Evolutionary conservation across 106 monocot genomes (phyloP), one percentile per base, ranked within the genome.

Genomic region (Dendrobium catenatum): DNA sequence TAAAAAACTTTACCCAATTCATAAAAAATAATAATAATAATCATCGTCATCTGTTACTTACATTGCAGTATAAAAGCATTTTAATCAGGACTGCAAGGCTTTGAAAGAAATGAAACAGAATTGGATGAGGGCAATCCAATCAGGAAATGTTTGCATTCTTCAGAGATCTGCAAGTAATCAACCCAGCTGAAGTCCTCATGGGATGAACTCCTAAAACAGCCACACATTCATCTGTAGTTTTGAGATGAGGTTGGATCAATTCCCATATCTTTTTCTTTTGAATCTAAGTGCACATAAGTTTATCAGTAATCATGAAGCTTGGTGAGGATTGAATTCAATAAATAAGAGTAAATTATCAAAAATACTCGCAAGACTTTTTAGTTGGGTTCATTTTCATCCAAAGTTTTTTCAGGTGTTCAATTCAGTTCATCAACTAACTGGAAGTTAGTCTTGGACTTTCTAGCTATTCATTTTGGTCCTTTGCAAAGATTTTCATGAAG

Each of bases 191-290:
- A 68, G 96, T 94, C 43, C 86, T 80, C 96, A 96, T 94, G 5
- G 87, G 88, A 55, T 83, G 86, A 2, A 24, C 80, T 5, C 90
- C 92, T 74, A 92, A 89, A 75, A 90, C 87, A 58, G 89, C 96
- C n/a, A 87, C 51, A 66, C 88, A 89, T 24, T 81, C 47, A 37
- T 96, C 92, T 19, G 91, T 89, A 16, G 96, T 94, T 79, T 85
- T 94, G 5, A 96, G 92, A 76, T 92, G 96, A 79, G 96, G 94
- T 72, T 96, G 96, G n/a, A 96, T 92, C 67, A 75, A 72, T 82
- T 96, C 96, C 96, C 96, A 96, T 67, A 92, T 88, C 89, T 96
- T 96, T 61, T 94, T 96, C 90, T 96, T 96, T 70, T 96, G 96
- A 33, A 96, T 84, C 96, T 96, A 85, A 6, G 6, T 18, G 6